A percentile compares a stretch with the other conserved stretches of the same genome.
These are phyloP conservation scores for Tricharina praecox DNA, from an alignment of 495 filamentous ascomycete species.

Conservation along the genomic window DNA sequence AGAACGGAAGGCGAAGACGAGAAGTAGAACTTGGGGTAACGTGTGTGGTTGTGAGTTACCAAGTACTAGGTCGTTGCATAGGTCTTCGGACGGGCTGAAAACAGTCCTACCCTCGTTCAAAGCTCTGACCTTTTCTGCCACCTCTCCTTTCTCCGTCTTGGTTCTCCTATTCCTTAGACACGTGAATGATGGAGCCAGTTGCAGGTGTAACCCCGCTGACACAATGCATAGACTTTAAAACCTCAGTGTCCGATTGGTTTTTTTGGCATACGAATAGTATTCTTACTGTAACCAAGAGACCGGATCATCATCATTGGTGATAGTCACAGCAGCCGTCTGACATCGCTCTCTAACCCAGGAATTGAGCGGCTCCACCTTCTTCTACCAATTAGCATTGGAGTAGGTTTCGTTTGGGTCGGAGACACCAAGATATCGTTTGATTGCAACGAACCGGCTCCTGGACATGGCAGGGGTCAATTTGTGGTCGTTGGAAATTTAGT, in stretches of 20 bases:
- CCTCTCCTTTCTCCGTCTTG: no score
- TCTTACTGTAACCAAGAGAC: background rate
- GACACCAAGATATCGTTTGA: background rate
- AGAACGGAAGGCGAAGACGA: no score
- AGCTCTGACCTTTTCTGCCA: no score
- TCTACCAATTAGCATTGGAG: background rate
- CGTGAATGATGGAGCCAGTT: constrained; percentile 1
- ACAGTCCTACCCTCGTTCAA: no score
- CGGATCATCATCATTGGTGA: background rate
- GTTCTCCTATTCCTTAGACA: background rate
- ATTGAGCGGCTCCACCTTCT: background rate
- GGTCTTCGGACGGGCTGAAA: no score
- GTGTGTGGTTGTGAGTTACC: no score
- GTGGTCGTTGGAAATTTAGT: no score
- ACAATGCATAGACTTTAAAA: constrained; percentile 2
- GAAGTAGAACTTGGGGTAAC: no score
- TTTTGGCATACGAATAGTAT: constrained; percentile 3
- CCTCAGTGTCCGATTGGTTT: constrained; percentile 4
- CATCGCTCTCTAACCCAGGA: background rate
- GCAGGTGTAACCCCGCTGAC: constrained; percentile 2
- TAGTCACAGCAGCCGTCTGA: background rate
- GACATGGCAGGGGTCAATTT: no score
- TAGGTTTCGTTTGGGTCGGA: background rate
- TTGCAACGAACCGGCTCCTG: no score
- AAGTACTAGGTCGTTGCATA: no score